Evolutionary conservation across 176 grass and related monocot genomes (phyloP).

Genomic region (Microstegium vimineum): DNA sequence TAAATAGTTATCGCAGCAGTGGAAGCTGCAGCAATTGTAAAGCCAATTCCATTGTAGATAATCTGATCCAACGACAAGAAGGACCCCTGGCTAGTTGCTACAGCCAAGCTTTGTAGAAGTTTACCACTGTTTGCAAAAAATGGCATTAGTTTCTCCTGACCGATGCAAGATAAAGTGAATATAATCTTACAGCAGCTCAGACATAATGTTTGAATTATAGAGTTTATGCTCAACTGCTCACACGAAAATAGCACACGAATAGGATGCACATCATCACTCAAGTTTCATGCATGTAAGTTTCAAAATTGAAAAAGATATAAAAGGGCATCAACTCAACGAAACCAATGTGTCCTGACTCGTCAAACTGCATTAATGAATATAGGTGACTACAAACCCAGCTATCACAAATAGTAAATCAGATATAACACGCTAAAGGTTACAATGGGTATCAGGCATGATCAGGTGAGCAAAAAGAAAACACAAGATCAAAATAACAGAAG

Average conservation of each 20-base stretch:
- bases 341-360: background rate
- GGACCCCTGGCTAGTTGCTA: constrained; percentile 72
- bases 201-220: background rate
- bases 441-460: background rate
- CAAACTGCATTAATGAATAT: background rate
- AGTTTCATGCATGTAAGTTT: constrained; percentile 4
- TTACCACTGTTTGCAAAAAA: constrained; percentile 59
- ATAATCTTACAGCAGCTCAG: background rate
- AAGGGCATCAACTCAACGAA: background rate
- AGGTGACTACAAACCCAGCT: background rate
- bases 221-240: background rate
- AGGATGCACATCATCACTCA: background rate
- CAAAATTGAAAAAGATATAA: background rate
- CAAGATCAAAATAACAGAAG: background rate
- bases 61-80: constrained; percentile 91
- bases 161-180: background rate
- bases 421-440: background rate
- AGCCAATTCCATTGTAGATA: constrained; percentile 82
- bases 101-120: constrained; percentile 78
- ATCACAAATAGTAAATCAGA: background rate
- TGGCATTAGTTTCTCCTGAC: background rate
- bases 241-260: background rate
- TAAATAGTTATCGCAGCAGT: constrained; percentile 97
- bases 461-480: background rate
- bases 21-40: constrained; percentile 68